Percentiles rank a stretch among this genome's conserved stretches.
Evolutionary conservation across 2,329 filamentous ascomycete genomes (phyloP).

Genomic region (Colletotrichum shisoi): DNA sequence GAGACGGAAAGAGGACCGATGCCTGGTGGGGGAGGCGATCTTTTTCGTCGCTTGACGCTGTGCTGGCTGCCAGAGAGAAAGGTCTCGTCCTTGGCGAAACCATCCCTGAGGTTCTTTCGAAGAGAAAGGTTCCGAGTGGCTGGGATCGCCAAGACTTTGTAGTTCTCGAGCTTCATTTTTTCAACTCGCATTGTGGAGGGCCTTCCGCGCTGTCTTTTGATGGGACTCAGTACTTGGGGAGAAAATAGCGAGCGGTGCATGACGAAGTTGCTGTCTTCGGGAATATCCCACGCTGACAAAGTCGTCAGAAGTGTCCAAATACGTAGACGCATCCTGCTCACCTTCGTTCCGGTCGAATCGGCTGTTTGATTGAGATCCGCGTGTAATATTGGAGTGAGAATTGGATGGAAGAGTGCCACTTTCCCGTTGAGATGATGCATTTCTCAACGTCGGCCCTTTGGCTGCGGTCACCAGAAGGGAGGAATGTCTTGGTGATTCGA

Average conservation of each 20-base stretch:
- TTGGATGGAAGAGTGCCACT: neutral
- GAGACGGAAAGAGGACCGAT: slow-evolving; percentile 6
- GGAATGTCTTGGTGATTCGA: no score
- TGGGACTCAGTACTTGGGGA: neutral
- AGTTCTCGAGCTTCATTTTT: neutral
- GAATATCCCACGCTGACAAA: neutral
- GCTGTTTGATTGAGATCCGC: neutral
- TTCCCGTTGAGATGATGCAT: neutral
- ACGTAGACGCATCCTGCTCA: neutral
- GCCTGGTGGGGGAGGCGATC: neutral
- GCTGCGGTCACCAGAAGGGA: no score
- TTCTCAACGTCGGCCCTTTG: no score
- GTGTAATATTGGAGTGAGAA: neutral
- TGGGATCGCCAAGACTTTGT: neutral
- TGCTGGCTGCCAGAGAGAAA: neutral
- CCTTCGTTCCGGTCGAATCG: slow-evolving; percentile 15
- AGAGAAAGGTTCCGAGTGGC: neutral
- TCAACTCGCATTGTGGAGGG: neutral
- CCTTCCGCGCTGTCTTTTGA: slow-evolving; percentile 2
- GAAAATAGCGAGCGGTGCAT: neutral
- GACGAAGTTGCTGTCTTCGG: neutral
- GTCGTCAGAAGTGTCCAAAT: neutral
- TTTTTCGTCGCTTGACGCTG: slow-evolving; percentile 9
- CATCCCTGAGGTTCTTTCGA: slow-evolving; percentile 4
- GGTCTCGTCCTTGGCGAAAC: slow-evolving; percentile 3